A percentile compares a stretch with the other conserved stretches of the same genome.
These are phyloP conservation scores for Metroxylon sagu DNA, from an alignment of 176 grass and related monocot species.

Conservation along the genomic window DNA sequence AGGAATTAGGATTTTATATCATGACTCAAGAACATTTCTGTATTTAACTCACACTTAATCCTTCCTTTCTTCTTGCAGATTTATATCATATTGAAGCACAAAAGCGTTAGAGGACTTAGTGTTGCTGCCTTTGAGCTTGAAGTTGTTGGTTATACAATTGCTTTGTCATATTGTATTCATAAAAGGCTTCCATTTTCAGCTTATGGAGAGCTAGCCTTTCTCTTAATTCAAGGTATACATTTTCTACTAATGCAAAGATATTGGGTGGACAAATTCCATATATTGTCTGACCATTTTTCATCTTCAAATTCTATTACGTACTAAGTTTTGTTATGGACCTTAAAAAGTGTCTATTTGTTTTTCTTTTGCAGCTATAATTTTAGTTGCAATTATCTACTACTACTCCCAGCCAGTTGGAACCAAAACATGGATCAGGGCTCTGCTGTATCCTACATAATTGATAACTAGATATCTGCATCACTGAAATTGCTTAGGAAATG, in stretches of 20 bases:
- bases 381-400: constrained; percentile 85
- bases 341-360: constrained; percentile 23
- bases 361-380: constrained; percentile 65
- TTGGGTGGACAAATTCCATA: neutral
- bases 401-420: constrained; percentile 64
- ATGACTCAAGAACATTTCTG: no score
- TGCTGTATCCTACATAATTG: constrained; percentile 60
- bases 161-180: constrained; percentile 95
- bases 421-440: constrained; percentile 70
- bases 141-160: constrained; percentile 87
- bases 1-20: no score
- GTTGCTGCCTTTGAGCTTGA: constrained; percentile 85
- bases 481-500: no score
- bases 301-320: no score
- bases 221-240: constrained; percentile 75
- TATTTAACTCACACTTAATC: neutral
- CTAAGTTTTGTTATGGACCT: neutral
- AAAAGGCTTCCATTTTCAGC: constrained; percentile 92
- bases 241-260: neutral
- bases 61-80: constrained; percentile 41
- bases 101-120: constrained; percentile 87
- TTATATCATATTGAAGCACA: constrained; percentile 75
- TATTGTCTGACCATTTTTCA: no score
- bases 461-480: no score
- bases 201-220: constrained; percentile 87